A percentile compares a stretch with the other conserved stretches of the same genome.
Conservation (phyloP, 179 eudicot genomes). For the Spergularia azorica region DNA sequence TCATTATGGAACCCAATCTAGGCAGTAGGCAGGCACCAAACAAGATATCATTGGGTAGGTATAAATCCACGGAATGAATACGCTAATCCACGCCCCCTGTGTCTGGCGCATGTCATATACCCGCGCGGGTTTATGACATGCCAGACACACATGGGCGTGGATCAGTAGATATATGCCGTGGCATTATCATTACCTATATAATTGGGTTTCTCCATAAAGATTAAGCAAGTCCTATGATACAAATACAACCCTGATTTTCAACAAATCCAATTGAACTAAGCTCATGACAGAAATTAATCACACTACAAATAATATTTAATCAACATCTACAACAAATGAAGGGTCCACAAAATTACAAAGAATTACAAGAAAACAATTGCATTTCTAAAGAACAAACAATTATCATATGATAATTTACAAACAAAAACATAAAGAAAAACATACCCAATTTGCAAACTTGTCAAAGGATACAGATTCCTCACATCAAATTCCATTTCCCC, state of each 20-base stretch:
- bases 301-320: too few relatives aligned
- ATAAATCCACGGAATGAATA: too few relatives aligned
- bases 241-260: background rate
- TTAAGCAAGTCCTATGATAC: background rate
- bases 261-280: conserved; percentile 3
- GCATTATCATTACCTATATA: too few relatives aligned
- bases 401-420: background rate
- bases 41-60: too few relatives aligned
- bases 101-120: too few relatives aligned
- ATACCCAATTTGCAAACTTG: conserved; percentile 86
- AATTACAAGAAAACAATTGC: background rate
- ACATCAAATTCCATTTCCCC: conserved; percentile 30
- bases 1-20: background rate
- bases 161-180: background rate
- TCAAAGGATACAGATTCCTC: conserved; percentile 49
- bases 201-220: background rate
- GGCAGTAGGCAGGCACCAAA: too few relatives aligned
- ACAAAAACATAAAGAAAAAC: background rate
- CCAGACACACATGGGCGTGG: too few relatives aligned
- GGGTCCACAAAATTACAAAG: background rate
- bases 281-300: background rate
- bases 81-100: too few relatives aligned
- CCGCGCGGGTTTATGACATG: too few relatives aligned
- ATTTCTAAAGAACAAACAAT: background rate
- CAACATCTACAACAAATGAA: background rate